Evolutionary conservation across 768 basidiomycete species (phyloP).

Genomic region (Lanmaoa rubissima): DNA sequence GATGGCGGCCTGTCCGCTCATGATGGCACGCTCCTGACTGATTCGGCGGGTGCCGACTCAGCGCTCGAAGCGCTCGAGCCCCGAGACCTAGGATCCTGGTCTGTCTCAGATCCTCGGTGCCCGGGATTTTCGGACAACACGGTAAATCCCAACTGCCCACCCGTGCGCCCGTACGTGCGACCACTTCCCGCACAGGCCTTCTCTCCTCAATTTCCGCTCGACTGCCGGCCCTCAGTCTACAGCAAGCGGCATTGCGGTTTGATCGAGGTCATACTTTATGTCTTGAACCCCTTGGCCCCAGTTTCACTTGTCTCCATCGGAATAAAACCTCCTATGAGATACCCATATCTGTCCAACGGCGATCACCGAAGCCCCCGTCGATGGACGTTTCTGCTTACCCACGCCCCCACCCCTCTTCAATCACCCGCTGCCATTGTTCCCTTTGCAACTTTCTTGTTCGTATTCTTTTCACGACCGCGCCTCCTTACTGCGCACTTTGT

Average conservation of each 20-base stretch:
- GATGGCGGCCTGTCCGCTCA: neutral
- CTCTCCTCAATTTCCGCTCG: neutral
- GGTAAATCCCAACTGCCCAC: neutral
- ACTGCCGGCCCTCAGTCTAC: slow-evolving; percentile 1
- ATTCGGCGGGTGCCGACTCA: neutral
- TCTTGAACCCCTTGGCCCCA: neutral
- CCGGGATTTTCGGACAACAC: neutral
- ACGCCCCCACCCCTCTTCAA: neutral
- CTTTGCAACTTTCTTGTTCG: too few species aligned
- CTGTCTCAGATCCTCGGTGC: neutral
- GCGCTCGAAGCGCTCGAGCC: neutral
- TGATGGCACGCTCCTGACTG: neutral
- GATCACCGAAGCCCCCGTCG: neutral
- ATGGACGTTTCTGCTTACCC: neutral
- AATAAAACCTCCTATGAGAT: neutral
- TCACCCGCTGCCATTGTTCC: neutral
- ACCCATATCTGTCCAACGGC: neutral
- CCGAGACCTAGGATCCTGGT: too few species aligned
- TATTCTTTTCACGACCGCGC: neutral
- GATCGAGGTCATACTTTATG: neutral
- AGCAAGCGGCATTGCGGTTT: slow-evolving; percentile 2
- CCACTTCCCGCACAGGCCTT: neutral
- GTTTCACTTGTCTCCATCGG: neutral
- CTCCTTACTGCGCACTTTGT: slow-evolving; percentile 9
- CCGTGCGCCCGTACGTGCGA: neutral